These are phyloP conservation scores for Capsicum chinense DNA, from an alignment of 257 asterid genomes.

Conservation along the genomic window DNA sequence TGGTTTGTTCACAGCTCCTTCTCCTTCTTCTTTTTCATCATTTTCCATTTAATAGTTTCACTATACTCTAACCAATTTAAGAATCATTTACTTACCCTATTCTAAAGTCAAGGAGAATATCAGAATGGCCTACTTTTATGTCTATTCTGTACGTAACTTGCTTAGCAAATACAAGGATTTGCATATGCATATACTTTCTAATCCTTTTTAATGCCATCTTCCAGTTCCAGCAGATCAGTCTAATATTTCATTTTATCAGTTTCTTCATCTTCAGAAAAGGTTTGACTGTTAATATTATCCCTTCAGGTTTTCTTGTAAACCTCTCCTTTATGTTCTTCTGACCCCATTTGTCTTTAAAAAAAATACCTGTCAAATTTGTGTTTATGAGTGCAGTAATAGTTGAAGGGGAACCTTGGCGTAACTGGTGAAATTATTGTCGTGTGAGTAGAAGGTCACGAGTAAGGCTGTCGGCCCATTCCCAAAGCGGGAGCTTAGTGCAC, in stretches of 20 bases:
- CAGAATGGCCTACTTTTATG: too few relatives aligned
- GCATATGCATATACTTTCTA: too few relatives aligned
- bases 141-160: too few relatives aligned
- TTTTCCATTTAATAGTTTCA: not conserved
- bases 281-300: not conserved
- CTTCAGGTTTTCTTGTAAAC: not conserved
- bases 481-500: not conserved
- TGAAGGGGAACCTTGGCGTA: fast-evolving
- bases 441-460: not conserved
- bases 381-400: not conserved
- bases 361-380: not conserved
- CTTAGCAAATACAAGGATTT: too few relatives aligned
- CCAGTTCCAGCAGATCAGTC: too few relatives aligned
- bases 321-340: slow-evolving; percentile 11
- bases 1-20: not conserved
- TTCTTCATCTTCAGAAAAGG: not conserved
- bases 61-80: too few relatives aligned
- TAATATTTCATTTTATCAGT: not conserved
- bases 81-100: too few relatives aligned
- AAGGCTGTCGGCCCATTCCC: not conserved
- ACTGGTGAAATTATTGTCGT: not conserved
- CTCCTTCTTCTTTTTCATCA: not conserved
- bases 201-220: too few relatives aligned
- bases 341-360: not conserved
- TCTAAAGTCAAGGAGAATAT: too few relatives aligned